Base-by-base conservation (phyloP, 441 rosid genomes). In the Monsonia emarginata region DNA sequence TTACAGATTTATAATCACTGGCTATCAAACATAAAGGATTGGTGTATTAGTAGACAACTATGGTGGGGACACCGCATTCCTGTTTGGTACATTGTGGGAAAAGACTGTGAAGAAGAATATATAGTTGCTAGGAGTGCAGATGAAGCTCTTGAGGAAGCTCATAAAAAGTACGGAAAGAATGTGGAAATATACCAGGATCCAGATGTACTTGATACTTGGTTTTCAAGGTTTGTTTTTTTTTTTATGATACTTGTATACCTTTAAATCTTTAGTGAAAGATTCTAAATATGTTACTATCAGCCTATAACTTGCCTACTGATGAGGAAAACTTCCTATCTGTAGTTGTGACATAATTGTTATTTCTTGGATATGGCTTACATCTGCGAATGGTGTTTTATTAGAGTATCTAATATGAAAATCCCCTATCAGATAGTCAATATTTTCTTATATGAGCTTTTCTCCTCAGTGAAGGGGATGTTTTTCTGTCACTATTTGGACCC, bases 21-120 rank as follows among this genome's bases (percentile, higher is more conserved):
- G 97, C 84, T 90, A 70, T 86, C 96, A 74, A 93, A 90, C 81
- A 93, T 93, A 44, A 90, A 90, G 78, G 98, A 93, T 76, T 93
- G 98, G 98, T 93, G 98, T 78, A 90, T 93, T 81, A 93, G 98
- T 78, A 86, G 97, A 74, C 97, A 93, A 67, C 82, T 93, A 3
- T 93, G 98, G 98, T 88, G 97, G 98, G 97, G 97, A 54, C 96
- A 93, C 74, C 96, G 97, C 46, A 90, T 93, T 82, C 98, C 97
- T 44, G 96, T 93, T 78, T 93, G 98, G 97, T 90, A 93, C 68
- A 82, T 93, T 72, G 88, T 72, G 66, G 98, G 98, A 66, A 90
- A 82, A 81, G 88, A 86, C 69, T 76, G 80, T 65, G 96, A 88
- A 81, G 98, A 86, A 75, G 92, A 87, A 72, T 90, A 86, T 78